Conservation (phyloP, 441 rosid species). For the Melastoma candidum region DNA sequence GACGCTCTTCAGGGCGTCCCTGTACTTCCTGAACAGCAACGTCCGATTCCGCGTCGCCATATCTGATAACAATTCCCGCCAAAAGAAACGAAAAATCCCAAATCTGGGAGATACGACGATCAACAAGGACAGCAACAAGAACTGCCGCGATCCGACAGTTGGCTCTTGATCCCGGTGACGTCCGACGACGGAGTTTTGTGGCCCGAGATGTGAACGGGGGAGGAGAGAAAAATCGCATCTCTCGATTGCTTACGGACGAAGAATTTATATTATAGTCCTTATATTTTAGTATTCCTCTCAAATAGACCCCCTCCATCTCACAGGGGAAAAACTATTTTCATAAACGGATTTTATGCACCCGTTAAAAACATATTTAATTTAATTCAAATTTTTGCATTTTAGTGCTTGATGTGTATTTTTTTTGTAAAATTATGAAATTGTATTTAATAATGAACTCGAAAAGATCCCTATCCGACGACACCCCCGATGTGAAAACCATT, state of each 20-base stretch:
- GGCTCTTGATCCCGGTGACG: not conserved
- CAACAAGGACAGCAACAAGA: too few species aligned
- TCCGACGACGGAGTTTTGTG: not conserved
- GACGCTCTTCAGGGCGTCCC: conserved; percentile 85
- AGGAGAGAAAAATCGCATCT: not conserved
- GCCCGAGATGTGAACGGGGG: not conserved
- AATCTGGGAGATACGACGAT: not conserved
- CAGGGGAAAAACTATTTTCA: too few species aligned
- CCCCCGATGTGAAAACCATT: too few species aligned
- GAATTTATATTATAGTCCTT: not conserved
- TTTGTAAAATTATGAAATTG: not conserved
- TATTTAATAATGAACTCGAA: not conserved
- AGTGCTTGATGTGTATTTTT: not conserved
- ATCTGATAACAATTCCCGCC: not conserved
- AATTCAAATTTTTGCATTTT: not conserved
- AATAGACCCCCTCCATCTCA: too few species aligned
- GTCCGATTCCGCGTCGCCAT: conserved; percentile 91
- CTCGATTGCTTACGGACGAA: conserved; percentile 24
- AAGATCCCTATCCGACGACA: not conserved
- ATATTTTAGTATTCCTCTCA: too few species aligned
- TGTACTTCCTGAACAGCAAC: conserved; percentile 51
- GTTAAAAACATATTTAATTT: too few species aligned
- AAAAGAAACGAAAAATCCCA: not conserved
- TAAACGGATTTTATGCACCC: too few species aligned
- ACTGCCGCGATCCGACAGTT: not conserved